Evolutionary conservation across 2,329 filamentous ascomycete genomes (phyloP).

Genomic region (Nigrospora oryzae): DNA sequence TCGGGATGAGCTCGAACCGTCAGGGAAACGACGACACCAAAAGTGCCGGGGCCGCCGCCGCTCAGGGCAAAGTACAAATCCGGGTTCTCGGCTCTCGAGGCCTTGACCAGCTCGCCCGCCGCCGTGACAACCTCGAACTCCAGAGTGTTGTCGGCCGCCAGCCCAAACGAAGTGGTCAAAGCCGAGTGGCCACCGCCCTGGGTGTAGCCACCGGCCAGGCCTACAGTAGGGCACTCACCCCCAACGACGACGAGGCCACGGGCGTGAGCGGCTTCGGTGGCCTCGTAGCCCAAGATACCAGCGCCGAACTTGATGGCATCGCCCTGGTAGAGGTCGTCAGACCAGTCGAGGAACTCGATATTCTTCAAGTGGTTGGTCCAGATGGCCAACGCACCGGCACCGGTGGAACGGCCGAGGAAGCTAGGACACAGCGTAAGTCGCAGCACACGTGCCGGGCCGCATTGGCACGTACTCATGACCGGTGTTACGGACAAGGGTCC

Average conservation of each 20-base stretch:
- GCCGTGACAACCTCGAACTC: conserved; percentile 33
- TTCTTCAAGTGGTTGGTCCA: conserved; percentile 22
- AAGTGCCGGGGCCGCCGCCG: conserved; percentile 40
- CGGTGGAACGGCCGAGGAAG: conserved; percentile 21
- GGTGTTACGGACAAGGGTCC: conserved; percentile 33
- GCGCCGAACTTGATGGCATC: conserved; percentile 18
- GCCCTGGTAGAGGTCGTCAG: conserved; percentile 12
- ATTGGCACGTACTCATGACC: conserved; percentile 29
- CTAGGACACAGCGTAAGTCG: conserved; percentile 34
- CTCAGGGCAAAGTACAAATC: conserved; percentile 46
- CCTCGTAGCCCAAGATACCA: conserved; percentile 16
- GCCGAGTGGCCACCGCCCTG: conserved; percentile 44
- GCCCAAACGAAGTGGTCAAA: conserved; percentile 32
- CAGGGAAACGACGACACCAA: conserved; percentile 30
- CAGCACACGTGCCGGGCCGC: conserved; percentile 33
- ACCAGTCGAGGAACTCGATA: conserved; percentile 14
- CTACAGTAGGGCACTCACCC: conserved; percentile 40
- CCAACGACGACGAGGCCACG: conserved; percentile 31
- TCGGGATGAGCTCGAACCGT: conserved; percentile 12
- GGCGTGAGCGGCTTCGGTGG: conserved; percentile 18
- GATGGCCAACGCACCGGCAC: conserved; percentile 18
- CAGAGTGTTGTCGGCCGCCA: conserved; percentile 40
- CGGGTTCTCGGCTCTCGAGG: conserved; percentile 28
- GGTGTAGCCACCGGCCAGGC: conserved; percentile 41
- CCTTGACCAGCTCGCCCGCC: conserved; percentile 20